Evolutionary conservation across 805 yeast species (phyloP), one percentile per base, ranked within the genome.

Genomic region (Candida nanaspora): DNA sequence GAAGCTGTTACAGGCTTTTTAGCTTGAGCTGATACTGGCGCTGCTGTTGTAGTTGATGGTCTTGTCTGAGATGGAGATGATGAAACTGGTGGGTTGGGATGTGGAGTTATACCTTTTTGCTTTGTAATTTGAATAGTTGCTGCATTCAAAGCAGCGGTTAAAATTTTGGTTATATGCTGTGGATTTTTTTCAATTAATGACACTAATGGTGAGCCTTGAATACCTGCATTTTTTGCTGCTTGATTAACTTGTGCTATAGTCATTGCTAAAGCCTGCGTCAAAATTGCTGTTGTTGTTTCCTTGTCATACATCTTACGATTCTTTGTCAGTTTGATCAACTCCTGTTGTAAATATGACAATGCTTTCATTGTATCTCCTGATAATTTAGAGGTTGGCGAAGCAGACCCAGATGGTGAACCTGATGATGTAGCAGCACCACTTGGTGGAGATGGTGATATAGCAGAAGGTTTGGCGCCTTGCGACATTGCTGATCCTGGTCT

Each of bases 241-340:
- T 81, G 89, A 43, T 84, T 82, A 9, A 85, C 91, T 57, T 85
- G 93, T 10, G 94, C 91, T 46, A 89, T 87, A 0, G 96, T 91
- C 68, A 89, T 84, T 3, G 96, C 96, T 49, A 89, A 69, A 1
- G 96, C 96, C 51, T 85, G 88, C 8, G 96, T 89, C 50, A 89
- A 68, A 41, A 88, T 78, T 44, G 80, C 85, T 0, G 96, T 85
- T 38, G 91, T 86, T 6, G 87, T 78, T 21, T 83, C 88, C 31
- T 86, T 85, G 43, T 83, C 86, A 44, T 81, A 76, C 44, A 86
- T 77, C 50, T 77, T 82, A 45, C 88, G 68, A 41, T 83, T 86
- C 53, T 85, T 86, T 26, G 94, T 83, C 42, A 89, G 72, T 13
- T 80, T 74, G 51, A 86, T 82, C 20, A 91, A 67, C 56, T 89